Percentiles rank a stretch among this genome's conserved stretches.
Conservation (phyloP, 305 asterid genomes). For the Fraxinus latifolia region DNA sequence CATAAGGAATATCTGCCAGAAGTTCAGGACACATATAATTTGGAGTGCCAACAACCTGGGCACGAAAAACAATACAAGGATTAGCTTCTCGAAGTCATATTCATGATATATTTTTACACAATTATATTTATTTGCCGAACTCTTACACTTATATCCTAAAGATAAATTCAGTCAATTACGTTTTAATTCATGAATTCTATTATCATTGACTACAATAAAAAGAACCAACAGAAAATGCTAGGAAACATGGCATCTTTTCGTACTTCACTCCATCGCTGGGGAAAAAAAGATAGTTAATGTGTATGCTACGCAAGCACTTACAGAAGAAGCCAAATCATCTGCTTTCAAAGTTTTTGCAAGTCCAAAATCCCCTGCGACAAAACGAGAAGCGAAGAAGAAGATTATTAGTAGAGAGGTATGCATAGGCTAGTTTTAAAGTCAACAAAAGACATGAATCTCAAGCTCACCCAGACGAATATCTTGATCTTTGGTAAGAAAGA, state of each 20-base stretch:
- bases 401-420: constrained; percentile 12
- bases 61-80: constrained; percentile 19
- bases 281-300: not conserved
- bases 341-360: constrained; percentile 94
- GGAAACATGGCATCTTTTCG: not conserved
- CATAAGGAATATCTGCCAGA: constrained; percentile 93
- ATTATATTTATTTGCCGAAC: not conserved
- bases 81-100: constrained; percentile 8
- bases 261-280: not conserved
- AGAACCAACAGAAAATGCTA: not conserved
- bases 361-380: constrained; percentile 81
- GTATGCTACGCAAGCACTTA: constrained; percentile 41
- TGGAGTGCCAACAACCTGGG: constrained; percentile 97
- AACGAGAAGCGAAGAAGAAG: constrained; percentile 9
- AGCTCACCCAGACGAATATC: constrained; percentile 79
- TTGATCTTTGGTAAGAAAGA: constrained; percentile 88
- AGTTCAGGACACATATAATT: constrained; percentile 99
- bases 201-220: not conserved
- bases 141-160: not conserved
- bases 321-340: constrained; percentile 98
- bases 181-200: no score
- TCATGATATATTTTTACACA: not conserved
- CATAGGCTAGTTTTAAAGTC: constrained; percentile 17
- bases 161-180: not conserved
- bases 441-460: constrained; percentile 15